Conservation (phyloP, 2,329 filamentous ascomycete species). For the Colletotrichum ledebouriae region DNA sequence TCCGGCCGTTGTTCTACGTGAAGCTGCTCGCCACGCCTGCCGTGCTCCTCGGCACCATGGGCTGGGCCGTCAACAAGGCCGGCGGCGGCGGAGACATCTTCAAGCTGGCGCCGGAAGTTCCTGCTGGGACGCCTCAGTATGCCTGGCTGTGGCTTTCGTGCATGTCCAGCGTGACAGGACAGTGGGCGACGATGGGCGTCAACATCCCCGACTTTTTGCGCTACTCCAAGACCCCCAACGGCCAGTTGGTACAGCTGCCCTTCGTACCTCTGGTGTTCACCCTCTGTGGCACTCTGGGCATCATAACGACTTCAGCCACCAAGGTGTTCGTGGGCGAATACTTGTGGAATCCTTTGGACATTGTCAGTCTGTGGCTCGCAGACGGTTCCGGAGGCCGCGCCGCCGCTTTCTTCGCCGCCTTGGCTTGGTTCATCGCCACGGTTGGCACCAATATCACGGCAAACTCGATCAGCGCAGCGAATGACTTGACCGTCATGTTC, state of each 20-base stretch:
- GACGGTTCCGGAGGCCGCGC: slow-evolving; percentile 58
- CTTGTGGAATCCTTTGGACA: slow-evolving; percentile 64
- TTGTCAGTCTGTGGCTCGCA: slow-evolving; percentile 57
- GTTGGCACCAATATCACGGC: slow-evolving; percentile 70
- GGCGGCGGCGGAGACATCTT: slow-evolving; percentile 44
- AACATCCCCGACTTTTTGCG: slow-evolving; percentile 63
- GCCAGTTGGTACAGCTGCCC: slow-evolving; percentile 47
- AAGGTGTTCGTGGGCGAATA: slow-evolving; percentile 57
- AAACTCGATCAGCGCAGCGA: slow-evolving; percentile 67
- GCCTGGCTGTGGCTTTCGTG: slow-evolving; percentile 39
- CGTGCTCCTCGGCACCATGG: slow-evolving; percentile 44
- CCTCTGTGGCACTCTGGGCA: slow-evolving; percentile 61
- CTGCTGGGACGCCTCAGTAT: slow-evolving; percentile 32
- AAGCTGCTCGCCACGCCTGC: slow-evolving; percentile 53
- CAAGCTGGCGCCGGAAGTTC: slow-evolving; percentile 28
- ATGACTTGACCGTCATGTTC: slow-evolving; percentile 67
- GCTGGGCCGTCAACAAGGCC: slow-evolving; percentile 38
- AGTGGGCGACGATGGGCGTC: slow-evolving; percentile 51
- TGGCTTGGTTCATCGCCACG: slow-evolving; percentile 66
- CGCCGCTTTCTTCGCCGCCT: slow-evolving; percentile 63
- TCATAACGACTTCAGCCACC: slow-evolving; percentile 67
- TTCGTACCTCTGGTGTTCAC: slow-evolving; percentile 62
- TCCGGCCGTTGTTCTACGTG: slow-evolving; percentile 67
- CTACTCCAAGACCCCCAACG: slow-evolving; percentile 47
- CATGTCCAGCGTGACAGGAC: slow-evolving; percentile 41